These are phyloP conservation scores for Neurospora sp. DNA, from an alignment of 495 filamentous ascomycete genomes.

Conservation along the genomic window DNA sequence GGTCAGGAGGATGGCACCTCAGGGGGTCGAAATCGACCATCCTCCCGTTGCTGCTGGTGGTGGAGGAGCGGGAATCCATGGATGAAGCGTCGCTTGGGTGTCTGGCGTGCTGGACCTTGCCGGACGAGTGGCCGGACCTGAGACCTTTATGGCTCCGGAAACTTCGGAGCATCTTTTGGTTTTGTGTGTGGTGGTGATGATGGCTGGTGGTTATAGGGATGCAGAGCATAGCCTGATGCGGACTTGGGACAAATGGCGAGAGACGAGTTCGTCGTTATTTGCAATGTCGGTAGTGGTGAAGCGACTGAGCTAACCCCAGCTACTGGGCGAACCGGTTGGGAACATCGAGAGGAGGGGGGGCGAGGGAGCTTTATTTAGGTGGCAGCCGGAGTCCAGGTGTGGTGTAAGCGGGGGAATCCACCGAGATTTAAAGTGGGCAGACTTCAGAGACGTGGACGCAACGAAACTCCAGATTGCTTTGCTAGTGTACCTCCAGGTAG, in stretches of 20 bases:
- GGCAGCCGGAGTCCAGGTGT: too few species aligned
- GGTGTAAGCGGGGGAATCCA: background rate
- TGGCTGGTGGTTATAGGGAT: conserved; percentile 1
- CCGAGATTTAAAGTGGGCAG: background rate
- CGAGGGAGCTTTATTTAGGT: background rate
- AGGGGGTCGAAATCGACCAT: conserved; percentile 27
- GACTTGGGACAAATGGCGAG: background rate
- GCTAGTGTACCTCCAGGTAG: background rate
- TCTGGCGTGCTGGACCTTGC: conserved; percentile 12
- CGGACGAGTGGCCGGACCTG: background rate
- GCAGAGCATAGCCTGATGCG: conserved; percentile 16
- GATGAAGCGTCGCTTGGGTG: conserved; percentile 20
- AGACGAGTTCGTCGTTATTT: background rate
- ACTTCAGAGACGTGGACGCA: background rate
- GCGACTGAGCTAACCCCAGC: background rate
- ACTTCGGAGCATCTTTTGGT: conserved; percentile 18
- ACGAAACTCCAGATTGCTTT: background rate
- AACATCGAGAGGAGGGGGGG: background rate
- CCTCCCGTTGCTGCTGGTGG: conserved; percentile 16
- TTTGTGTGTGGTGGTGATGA: conserved; percentile 8
- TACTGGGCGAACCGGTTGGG: background rate
- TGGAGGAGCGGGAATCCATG: conserved; percentile 14
- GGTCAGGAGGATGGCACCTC: conserved; percentile 21
- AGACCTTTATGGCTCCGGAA: conserved; percentile 24
- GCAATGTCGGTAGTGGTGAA: background rate